Evolutionary conservation across 176 grass and related monocot genomes (phyloP).

Genomic region (Typha latifolia): DNA sequence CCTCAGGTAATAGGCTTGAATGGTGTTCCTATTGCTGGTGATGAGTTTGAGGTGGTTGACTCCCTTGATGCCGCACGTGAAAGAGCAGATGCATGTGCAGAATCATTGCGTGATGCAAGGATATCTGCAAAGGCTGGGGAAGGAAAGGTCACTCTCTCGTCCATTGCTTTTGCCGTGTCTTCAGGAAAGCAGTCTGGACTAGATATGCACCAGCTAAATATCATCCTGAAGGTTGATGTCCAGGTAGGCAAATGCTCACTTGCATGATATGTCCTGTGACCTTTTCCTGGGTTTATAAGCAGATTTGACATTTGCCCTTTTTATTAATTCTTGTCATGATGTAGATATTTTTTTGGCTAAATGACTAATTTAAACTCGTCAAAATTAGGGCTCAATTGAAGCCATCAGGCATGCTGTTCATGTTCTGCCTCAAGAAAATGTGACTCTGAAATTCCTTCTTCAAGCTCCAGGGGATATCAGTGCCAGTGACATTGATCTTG

Average conservation of each 20-base stretch:
- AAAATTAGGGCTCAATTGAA: constrained; percentile 78
- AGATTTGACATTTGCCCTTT: neutral
- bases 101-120: constrained; percentile 44
- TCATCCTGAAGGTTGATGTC: constrained; percentile 95
- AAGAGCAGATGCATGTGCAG: constrained; percentile 51
- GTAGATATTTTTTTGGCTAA: too few relatives aligned
- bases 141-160: constrained; percentile 74
- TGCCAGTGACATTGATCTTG: constrained; percentile 79
- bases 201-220: constrained; percentile 82
- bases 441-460: constrained; percentile 79
- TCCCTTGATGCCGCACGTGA: constrained; percentile 52
- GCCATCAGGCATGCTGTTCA: constrained; percentile 83
- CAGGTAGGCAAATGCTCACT: constrained; percentile 42
- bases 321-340: too few relatives aligned
- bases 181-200: constrained; percentile 54
- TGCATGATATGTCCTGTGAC: neutral
- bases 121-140: constrained; percentile 83
- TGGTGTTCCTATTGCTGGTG: constrained; percentile 81
- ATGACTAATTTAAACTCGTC: neutral
- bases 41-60: constrained; percentile 74
- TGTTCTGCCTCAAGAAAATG: constrained; percentile 75
- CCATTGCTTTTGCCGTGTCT: constrained; percentile 68
- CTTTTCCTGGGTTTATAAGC: neutral
- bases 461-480: constrained; percentile 85
- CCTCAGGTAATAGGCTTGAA: constrained; percentile 72